A percentile compares a stretch with the other conserved stretches of the same genome.
These are phyloP conservation scores for Turnera subulata DNA, from an alignment of 345 rosid species.

Conservation along the genomic window DNA sequence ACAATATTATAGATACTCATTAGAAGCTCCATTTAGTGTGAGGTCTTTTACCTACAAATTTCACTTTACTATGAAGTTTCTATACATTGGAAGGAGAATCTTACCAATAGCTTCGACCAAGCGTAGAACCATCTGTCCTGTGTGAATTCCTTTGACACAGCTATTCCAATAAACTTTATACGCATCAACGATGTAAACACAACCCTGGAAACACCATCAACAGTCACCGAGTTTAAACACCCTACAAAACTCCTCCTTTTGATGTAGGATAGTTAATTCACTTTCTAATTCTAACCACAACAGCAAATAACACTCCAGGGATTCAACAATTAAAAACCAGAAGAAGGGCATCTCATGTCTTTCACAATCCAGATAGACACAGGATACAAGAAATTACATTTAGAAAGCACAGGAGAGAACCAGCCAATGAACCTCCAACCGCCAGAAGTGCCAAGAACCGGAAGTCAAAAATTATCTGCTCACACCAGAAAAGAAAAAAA, in stretches of 20 bases:
- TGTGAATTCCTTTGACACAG: constrained; percentile 66
- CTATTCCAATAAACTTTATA: constrained; percentile 78
- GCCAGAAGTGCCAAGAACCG: constrained; percentile 87
- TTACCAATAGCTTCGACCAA: constrained; percentile 93
- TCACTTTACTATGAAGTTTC: no score
- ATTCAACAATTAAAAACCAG: no score
- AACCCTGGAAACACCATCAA: constrained; percentile 69
- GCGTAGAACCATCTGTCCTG: constrained; percentile 82
- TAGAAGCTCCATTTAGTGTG: no score
- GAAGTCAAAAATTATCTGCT: constrained; percentile 79
- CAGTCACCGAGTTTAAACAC: no score
- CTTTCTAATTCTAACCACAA: no score
- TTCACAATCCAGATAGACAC: no score
- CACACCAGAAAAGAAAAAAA: constrained; percentile 6
- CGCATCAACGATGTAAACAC: constrained; percentile 70
- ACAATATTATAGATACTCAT: no score
- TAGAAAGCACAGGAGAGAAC: constrained; percentile 81
- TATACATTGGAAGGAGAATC: neutral
- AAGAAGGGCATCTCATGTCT: no score
- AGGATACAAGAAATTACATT: constrained; percentile 46
- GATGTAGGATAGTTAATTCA: no score
- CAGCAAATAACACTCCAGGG: no score
- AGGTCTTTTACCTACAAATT: no score
- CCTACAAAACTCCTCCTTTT: no score
- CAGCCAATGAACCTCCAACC: constrained; percentile 80